Evolutionary conservation across 352 stramenopile species (phyloP), one percentile per base, ranked within the genome.

Genomic region (Thalassiosira oceanica): DNA sequence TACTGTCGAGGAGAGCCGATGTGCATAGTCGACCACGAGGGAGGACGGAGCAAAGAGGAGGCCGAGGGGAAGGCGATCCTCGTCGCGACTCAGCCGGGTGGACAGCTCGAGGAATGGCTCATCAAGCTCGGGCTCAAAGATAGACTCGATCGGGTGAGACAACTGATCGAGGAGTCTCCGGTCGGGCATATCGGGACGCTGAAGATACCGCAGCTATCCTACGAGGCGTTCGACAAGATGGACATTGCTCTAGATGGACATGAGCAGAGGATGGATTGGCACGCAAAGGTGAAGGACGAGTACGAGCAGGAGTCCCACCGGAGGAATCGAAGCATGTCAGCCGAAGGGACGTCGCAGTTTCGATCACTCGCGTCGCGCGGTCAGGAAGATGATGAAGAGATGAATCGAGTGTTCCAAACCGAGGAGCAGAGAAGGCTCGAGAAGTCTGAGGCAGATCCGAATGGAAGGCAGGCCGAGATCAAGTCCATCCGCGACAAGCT

Each of bases 1-100:
- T 67, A 67, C 16, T 67, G 56, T 44, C 28, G 56, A 3, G 56
- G 56, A 10, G 56, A 49, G 10, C 44, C 56, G 18, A 67, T 67
- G 13, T 20, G 13, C 27, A 28, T 51, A 4, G 43, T 16, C 43
- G 43, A 21, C 13, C 23, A 5, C 4, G 28, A 6, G 13, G 37
- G 43, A 26, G 31, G 37, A 29, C 42, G 54, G 28, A 64, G 27
- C 16, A 64, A 64, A 18, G 41, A 39, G n/a, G 57, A 57, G 35
- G 36, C 31, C 4, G 57, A 60, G 36, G 45, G 45, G 5, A n/a
- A 10, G 11, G 50, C 50, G 1, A 26, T 58, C 28, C 7, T 58
- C 16, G 29, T 33, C 23, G 31, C 15, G 13, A 37, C 28, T 20
- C 16, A 18, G 26, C 11, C 23, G 3, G 45, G n/a, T 5, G 21